Evolutionary conservation across 2,329 filamentous ascomycete genomes (phyloP).

Genomic region (Calonectria honghensis): DNA sequence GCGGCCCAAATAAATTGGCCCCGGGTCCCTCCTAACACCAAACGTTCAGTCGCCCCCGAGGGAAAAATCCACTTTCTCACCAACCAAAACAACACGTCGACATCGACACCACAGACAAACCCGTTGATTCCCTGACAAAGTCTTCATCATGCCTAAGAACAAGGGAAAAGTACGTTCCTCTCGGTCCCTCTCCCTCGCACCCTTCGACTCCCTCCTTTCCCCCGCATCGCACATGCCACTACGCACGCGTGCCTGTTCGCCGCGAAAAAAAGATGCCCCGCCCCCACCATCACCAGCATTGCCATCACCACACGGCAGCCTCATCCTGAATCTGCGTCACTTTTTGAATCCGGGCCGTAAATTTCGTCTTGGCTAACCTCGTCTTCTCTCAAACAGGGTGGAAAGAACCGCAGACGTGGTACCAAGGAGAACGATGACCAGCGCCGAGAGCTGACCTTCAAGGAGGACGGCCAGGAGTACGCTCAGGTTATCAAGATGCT

Average conservation of each 20-base stretch:
- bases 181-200: slow-evolving; percentile 30
- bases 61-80: slow-evolving; percentile 54
- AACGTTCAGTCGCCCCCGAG: slow-evolving; percentile 32
- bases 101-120: slow-evolving; percentile 45
- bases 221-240: slow-evolving; percentile 33
- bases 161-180: slow-evolving; percentile 90
- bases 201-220: not conserved
- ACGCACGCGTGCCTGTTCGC: slow-evolving; percentile 5
- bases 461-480: slow-evolving; percentile 92
- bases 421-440: slow-evolving; percentile 99
- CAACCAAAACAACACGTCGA: slow-evolving; percentile 54
- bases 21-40: slow-evolving; percentile 33
- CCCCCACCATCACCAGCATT: slow-evolving; percentile 53
- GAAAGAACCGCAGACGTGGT: slow-evolving; percentile 98
- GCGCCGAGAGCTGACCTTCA: slow-evolving; percentile 99
- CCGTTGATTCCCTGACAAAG: slow-evolving; percentile 34
- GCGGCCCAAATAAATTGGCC: slow-evolving; percentile 36
- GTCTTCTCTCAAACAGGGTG: slow-evolving; percentile 78
- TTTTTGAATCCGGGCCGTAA: not conserved
- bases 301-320: slow-evolving; percentile 39
- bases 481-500: slow-evolving; percentile 86
- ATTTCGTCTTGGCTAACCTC: not conserved
- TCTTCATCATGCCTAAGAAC: slow-evolving; percentile 92
- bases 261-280: slow-evolving; percentile 49
- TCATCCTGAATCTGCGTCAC: slow-evolving; percentile 10